Conservation (phyloP, 1,284 basidiomycete species). For the Ustilago bromivora region DNA sequence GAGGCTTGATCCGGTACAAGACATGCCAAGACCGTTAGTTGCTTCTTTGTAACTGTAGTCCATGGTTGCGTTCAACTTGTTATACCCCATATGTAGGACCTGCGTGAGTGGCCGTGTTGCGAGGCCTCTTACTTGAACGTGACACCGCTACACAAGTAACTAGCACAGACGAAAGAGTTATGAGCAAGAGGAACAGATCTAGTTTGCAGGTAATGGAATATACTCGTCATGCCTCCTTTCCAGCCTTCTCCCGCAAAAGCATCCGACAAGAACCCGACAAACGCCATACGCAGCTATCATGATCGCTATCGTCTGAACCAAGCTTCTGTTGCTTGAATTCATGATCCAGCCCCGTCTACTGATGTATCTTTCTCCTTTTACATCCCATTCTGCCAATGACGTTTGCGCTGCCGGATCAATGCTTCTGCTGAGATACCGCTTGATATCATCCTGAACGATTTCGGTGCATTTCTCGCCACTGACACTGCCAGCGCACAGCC, state of each 20-base stretch:
- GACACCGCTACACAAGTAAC: not conserved
- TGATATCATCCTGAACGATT: not conserved
- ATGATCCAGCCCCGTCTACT: slow-evolving; percentile 21
- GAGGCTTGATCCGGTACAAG: slow-evolving; percentile 8
- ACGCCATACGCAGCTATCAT: not conserved
- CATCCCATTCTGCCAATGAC: slow-evolving; percentile 18
- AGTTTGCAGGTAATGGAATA: not conserved
- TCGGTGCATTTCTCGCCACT: not conserved
- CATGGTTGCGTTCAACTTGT: not conserved
- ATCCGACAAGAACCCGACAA: not conserved
- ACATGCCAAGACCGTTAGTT: not conserved
- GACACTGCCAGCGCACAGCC: slow-evolving; percentile 1
- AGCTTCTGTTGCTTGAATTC: slow-evolving; percentile 19
- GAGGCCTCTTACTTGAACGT: not conserved
- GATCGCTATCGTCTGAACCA: not conserved
- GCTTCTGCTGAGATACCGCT: not conserved
- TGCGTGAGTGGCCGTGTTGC: not conserved
- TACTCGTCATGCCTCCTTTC: not conserved
- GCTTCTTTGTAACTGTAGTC: slow-evolving; percentile 2
- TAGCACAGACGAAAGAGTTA: not conserved
- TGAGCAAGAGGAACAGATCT: not conserved
- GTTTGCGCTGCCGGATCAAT: not conserved
- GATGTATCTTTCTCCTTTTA: slow-evolving; percentile 11
- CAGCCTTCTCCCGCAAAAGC: not conserved
- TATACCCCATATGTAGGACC: slow-evolving; percentile 18